Evolutionary conservation across 495 filamentous ascomycete genomes (phyloP).

Genomic region (Penicillium psychrofluorescens): DNA sequence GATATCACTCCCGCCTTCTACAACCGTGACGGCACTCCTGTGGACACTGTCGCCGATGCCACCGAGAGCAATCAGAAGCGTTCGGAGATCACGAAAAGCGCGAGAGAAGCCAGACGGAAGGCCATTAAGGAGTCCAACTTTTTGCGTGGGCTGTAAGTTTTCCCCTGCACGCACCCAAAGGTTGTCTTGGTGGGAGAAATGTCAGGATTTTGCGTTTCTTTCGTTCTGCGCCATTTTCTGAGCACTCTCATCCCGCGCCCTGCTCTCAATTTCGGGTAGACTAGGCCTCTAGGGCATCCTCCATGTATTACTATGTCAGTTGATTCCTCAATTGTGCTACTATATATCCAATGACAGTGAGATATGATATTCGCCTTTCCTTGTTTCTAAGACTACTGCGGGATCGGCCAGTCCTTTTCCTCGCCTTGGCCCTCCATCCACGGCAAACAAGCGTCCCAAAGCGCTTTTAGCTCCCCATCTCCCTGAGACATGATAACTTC

Average conservation of each 20-base stretch:
- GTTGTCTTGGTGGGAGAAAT: too few species aligned
- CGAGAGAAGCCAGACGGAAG: slow-evolving; percentile 62
- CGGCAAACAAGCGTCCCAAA: slow-evolving; percentile 22
- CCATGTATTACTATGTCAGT: slow-evolving; percentile 25
- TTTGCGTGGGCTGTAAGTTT: slow-evolving; percentile 65
- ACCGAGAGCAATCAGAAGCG: slow-evolving; percentile 33
- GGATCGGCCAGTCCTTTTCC: slow-evolving; percentile 24
- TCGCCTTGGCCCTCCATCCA: slow-evolving; percentile 27
- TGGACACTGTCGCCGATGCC: slow-evolving; percentile 22
- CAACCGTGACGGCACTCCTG: slow-evolving; percentile 23
- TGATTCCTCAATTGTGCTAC: slow-evolving; percentile 19
- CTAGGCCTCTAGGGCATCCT: slow-evolving; percentile 1
- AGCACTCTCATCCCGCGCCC: background rate
- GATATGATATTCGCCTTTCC: background rate
- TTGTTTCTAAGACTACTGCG: background rate
- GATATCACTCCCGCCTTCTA: slow-evolving; percentile 61
- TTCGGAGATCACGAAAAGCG: slow-evolving; percentile 46
- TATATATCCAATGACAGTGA: slow-evolving; percentile 18
- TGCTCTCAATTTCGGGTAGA: slow-evolving; percentile 8
- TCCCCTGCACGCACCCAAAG: background rate
- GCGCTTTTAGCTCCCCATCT: slow-evolving; percentile 13
- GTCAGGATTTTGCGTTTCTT: background rate
- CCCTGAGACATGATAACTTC: slow-evolving; percentile 13
- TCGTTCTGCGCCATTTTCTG: background rate
- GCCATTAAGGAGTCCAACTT: slow-evolving; percentile 92